These are phyloP conservation scores for Aureobasidium sp. DNA, from an alignment of 2,329 filamentous ascomycete species.

Conservation along the genomic window DNA sequence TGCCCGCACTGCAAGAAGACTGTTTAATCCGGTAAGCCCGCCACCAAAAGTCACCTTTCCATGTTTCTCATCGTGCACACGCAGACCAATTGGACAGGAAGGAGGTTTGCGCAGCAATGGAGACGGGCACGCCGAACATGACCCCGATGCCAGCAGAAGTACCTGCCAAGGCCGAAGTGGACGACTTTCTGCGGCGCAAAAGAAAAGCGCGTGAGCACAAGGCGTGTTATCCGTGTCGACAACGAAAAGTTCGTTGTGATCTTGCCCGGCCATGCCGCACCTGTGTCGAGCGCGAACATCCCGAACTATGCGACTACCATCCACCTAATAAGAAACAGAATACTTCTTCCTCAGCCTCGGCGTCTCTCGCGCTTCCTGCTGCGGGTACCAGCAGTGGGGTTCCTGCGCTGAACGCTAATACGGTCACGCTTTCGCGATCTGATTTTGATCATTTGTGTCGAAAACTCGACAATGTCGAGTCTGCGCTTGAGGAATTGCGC, in stretches of 20 bases:
- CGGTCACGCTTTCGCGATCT: conserved; percentile 28
- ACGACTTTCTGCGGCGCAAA: conserved; percentile 44
- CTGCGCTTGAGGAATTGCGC: conserved; percentile 38
- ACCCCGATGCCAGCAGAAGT: conserved; percentile 16
- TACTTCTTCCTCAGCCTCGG: conserved; percentile 6
- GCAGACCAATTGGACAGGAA: background rate
- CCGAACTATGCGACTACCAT: conserved; percentile 42
- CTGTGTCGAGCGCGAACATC: conserved; percentile 44
- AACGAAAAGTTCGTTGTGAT: conserved; percentile 41
- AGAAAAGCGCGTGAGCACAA: conserved; percentile 47
- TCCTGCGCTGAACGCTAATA: conserved; percentile 7
- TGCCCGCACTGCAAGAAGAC: background rate
- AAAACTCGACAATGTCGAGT: conserved; percentile 43
- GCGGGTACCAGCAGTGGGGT: conserved; percentile 5
- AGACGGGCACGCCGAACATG: conserved; percentile 9
- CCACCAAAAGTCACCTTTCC: background rate
- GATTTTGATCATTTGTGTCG: conserved; percentile 44
- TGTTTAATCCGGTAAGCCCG: background rate
- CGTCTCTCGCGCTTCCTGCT: background rate
- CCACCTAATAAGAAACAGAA: conserved; percentile 32
- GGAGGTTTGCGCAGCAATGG: conserved; percentile 11
- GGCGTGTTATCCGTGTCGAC: conserved; percentile 46
- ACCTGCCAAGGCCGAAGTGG: conserved; percentile 39
- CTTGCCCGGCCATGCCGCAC: conserved; percentile 42
- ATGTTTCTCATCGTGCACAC: background rate